Conservation (phyloP, 1,284 basidiomycete genomes). For the Ustilago loliicola region DNA sequence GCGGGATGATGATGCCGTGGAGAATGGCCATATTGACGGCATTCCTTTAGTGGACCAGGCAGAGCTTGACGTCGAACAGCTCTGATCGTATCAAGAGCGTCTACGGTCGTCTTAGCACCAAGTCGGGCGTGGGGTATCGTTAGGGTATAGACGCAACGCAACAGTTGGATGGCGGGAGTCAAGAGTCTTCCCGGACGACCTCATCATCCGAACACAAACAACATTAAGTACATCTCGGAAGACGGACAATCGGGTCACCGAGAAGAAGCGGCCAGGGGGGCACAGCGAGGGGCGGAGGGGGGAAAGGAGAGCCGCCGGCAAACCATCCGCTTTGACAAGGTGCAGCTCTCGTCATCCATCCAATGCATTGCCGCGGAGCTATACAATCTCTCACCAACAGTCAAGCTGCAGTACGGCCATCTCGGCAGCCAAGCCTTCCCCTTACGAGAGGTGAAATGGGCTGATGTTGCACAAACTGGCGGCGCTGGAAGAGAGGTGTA, state of each 20-base stretch:
- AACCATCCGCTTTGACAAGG: slow-evolving; percentile 8
- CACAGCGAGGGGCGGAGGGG: background rate
- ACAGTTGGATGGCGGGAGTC: background rate
- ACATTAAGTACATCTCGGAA: slow-evolving; percentile 4
- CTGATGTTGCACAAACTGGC: background rate
- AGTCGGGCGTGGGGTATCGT: background rate
- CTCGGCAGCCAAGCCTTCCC: background rate
- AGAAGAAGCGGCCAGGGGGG: background rate
- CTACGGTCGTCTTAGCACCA: background rate
- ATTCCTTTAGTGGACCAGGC: background rate
- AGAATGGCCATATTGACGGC: slow-evolving; percentile 17
- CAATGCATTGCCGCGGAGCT: slow-evolving; percentile 11
- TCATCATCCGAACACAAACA: background rate
- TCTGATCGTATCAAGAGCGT: slow-evolving; percentile 3
- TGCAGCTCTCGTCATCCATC: slow-evolving; percentile 5
- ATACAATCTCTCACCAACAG: background rate
- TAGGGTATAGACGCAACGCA: background rate
- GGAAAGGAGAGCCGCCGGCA: background rate
- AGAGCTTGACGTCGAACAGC: background rate
- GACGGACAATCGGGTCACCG: background rate
- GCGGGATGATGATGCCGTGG: background rate
- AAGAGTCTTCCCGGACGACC: background rate
- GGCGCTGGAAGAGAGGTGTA: background rate
- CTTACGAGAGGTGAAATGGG: background rate
- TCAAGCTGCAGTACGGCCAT: background rate